phyloP scores from a whole-genome alignment of 176 grass and related monocot species.

The Luzula sylvatica region DNA sequence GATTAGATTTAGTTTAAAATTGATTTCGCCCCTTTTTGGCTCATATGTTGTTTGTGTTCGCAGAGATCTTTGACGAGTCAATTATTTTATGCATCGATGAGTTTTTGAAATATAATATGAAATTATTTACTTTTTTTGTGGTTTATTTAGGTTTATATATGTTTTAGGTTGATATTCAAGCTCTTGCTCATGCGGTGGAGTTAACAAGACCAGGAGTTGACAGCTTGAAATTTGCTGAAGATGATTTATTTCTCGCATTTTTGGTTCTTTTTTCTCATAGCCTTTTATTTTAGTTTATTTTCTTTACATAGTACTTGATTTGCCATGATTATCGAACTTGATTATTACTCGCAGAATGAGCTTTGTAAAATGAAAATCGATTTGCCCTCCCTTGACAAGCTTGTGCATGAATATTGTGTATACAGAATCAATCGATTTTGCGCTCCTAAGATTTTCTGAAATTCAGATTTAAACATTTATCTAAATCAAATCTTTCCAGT shows the following conservation, averaged over 20 bases:
- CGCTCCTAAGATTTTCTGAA: no score
- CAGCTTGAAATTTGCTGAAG: slow-evolving; percentile 96
- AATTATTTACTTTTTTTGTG: not conserved
- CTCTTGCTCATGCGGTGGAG: slow-evolving; percentile 86
- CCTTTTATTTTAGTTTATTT: not conserved
- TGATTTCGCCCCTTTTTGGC: no score
- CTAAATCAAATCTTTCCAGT: no score
- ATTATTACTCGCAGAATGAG: slow-evolving; percentile 57
- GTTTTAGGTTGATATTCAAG: slow-evolving; percentile 95
- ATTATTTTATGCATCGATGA: no score
- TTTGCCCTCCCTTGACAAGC: slow-evolving; percentile 75
- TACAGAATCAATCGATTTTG: slow-evolving; percentile 92
- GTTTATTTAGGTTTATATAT: slow-evolving; percentile 18
- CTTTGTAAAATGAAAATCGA: slow-evolving; percentile 92
- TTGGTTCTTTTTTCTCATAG: slow-evolving; percentile 48
- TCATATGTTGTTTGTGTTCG: no score
- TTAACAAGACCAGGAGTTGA: slow-evolving; percentile 97
- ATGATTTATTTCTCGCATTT: slow-evolving; percentile 86
- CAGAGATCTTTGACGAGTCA: no score
- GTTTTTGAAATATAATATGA: not conserved
- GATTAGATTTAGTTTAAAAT: no score
- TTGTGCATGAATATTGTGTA: slow-evolving; percentile 95
- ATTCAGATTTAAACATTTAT: no score
- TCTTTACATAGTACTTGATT: not conserved
- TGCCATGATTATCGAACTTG: not conserved